phyloP scores from a whole-genome alignment of 1,139 yeast species.

The Yamadazyma pseudoaaseri region DNA sequence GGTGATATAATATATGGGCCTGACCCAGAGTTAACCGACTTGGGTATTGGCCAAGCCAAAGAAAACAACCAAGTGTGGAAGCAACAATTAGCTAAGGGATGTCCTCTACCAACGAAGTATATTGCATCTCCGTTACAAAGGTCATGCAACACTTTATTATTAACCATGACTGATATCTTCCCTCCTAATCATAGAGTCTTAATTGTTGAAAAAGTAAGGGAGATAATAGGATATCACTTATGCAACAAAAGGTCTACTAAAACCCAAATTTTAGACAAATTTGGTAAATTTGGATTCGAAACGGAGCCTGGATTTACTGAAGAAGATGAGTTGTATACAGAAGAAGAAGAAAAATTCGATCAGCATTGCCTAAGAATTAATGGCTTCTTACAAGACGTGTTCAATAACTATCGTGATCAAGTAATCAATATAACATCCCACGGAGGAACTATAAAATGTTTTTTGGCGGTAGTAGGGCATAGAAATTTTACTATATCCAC shows the following conservation, averaged over 20 bases:
- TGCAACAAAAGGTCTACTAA: slow-evolving; percentile 62
- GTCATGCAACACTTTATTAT: slow-evolving; percentile 54
- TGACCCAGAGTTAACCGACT: slow-evolving; percentile 61
- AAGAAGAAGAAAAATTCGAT: slow-evolving; percentile 23
- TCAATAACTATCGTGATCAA: slow-evolving; percentile 20
- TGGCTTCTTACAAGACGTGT: slow-evolving; percentile 40
- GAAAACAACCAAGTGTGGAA: slow-evolving; percentile 48
- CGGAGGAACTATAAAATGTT: slow-evolving; percentile 60
- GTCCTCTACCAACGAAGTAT: slow-evolving; percentile 54
- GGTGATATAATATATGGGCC: slow-evolving; percentile 65
- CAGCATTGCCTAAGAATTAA: slow-evolving; percentile 52
- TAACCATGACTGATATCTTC: slow-evolving; percentile 53
- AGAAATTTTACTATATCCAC: slow-evolving; percentile 57
- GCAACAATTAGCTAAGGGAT: slow-evolving; percentile 44
- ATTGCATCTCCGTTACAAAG: slow-evolving; percentile 69
- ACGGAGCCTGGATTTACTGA: slow-evolving; percentile 45
- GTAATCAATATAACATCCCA: slow-evolving; percentile 57
- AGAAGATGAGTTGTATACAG: slow-evolving; percentile 43
- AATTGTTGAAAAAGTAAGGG: slow-evolving; percentile 58
- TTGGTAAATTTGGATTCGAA: slow-evolving; percentile 20
- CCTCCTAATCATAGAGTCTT: slow-evolving; percentile 36
- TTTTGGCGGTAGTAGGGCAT: slow-evolving; percentile 55
- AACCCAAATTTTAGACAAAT: slow-evolving; percentile 20
- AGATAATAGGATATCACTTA: slow-evolving; percentile 65
- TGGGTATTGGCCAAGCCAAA: slow-evolving; percentile 49